phyloP scores from a whole-genome alignment of 495 filamentous ascomycete genomes.

The Sabuloglossum arenarium region DNA sequence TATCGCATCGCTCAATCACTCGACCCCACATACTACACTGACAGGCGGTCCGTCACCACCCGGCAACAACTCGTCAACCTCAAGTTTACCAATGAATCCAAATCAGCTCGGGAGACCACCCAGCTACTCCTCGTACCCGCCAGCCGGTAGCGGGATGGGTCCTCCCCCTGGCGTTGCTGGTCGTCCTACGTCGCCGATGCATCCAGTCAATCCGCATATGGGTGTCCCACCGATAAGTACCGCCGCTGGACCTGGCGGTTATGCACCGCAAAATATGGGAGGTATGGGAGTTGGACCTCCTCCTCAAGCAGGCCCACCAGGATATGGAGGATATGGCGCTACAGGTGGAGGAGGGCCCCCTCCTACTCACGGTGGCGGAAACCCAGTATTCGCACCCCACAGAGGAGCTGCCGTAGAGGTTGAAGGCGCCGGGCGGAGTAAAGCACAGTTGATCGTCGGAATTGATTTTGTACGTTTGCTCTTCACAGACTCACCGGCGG shows the following conservation, averaged over 20 bases:
- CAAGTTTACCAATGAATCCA: constrained; percentile 31
- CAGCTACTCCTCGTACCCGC: constrained; percentile 48
- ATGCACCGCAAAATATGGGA: neutral
- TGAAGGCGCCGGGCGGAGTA: constrained; percentile 63
- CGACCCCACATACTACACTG: constrained; percentile 1
- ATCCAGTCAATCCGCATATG: constrained; percentile 26
- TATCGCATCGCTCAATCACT: constrained; percentile 1
- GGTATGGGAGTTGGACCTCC: constrained; percentile 3
- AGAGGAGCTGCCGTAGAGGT: constrained; percentile 53
- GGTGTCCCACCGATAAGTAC: constrained; percentile 5
- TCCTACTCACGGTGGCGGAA: neutral
- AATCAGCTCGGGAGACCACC: constrained; percentile 37
- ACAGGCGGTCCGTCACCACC: constrained; percentile 4
- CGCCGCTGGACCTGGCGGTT: neutral
- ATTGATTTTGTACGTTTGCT: constrained; percentile 51
- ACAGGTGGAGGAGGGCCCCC: neutral
- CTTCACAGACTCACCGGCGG: neutral
- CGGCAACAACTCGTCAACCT: constrained; percentile 24
- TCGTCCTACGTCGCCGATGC: constrained; percentile 34
- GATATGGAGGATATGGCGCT: constrained; percentile 3
- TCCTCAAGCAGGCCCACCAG: neutral
- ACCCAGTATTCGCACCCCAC: constrained; percentile 9
- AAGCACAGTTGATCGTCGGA: constrained; percentile 60
- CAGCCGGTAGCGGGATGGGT: constrained; percentile 5
- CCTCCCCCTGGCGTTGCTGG: constrained; percentile 17